Conservation (phyloP, 2,329 filamentous ascomycete species). For the Curvularia eragrostidis region DNA sequence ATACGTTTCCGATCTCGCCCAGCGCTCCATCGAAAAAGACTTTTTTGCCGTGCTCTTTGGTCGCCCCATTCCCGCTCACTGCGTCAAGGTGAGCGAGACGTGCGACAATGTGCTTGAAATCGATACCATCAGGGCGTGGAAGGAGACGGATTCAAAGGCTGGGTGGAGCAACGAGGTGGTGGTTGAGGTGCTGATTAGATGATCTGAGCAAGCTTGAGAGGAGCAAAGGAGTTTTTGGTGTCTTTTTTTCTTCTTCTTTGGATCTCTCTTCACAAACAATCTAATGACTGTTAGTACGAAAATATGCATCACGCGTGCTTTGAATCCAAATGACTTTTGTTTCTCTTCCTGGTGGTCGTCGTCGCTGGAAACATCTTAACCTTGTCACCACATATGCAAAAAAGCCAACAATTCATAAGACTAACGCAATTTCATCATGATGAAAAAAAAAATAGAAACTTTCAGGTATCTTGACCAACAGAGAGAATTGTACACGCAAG, state of each 20-base stretch:
- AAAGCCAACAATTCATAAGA: too few species aligned
- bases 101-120: constrained; percentile 72
- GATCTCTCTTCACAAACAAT: too few species aligned
- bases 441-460: neutral
- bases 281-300: too few species aligned
- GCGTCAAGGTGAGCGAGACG: constrained; percentile 65
- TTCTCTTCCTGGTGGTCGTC: too few species aligned
- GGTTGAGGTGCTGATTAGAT: constrained; percentile 44
- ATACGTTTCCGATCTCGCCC: constrained; percentile 74
- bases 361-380: too few species aligned
- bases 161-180: constrained; percentile 73
- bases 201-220: neutral
- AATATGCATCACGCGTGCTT: too few species aligned
- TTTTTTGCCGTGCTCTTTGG: constrained; percentile 80
- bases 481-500: neutral
- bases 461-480: constrained; percentile 6
- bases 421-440: too few species aligned
- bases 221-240: neutral
- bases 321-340: too few species aligned
- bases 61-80: constrained; percentile 69
- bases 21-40: constrained; percentile 66
- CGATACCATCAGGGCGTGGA: constrained; percentile 80
- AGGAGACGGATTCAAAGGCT: constrained; percentile 70
- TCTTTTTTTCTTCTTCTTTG: neutral
- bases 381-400: too few species aligned